Conservation (phyloP, 2,329 filamentous ascomycete species). For the Tolypocladium amazonense region DNA sequence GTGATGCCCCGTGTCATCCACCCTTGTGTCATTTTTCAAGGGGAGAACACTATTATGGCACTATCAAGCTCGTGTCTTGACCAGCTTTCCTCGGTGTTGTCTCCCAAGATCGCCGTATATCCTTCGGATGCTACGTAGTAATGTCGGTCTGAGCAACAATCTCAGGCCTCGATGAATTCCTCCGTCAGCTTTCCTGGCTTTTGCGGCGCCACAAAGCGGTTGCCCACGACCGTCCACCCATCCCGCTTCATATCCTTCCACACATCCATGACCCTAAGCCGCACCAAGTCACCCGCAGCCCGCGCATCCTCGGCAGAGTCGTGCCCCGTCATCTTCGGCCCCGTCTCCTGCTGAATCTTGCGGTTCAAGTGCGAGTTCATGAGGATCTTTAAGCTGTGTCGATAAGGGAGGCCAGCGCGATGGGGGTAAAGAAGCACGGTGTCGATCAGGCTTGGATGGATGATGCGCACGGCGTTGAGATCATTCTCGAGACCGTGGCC, state of each 20-base stretch:
- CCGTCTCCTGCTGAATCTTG: constrained; percentile 65
- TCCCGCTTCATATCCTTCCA: constrained; percentile 57
- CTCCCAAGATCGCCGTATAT: neutral
- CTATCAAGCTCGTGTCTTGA: neutral
- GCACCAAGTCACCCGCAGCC: constrained; percentile 77
- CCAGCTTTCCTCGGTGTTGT: neutral
- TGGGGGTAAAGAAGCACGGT: constrained; percentile 80
- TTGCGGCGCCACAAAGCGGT: constrained; percentile 29
- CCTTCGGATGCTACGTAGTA: neutral
- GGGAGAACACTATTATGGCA: neutral
- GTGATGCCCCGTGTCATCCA: neutral
- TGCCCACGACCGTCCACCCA: constrained; percentile 56
- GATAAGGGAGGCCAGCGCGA: constrained; percentile 61
- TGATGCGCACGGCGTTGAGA: constrained; percentile 71
- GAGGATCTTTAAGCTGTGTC: constrained; percentile 67
- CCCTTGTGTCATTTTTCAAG: neutral
- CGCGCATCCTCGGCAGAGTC: constrained; percentile 88
- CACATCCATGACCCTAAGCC: constrained; percentile 55
- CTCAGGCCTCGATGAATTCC: constrained; percentile 23
- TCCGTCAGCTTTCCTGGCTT: constrained; percentile 22
- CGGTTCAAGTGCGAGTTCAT: constrained; percentile 58
- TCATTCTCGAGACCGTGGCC: constrained; percentile 96
- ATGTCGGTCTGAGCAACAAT: neutral
- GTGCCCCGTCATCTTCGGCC: constrained; percentile 51
- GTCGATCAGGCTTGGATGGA: constrained; percentile 78